Evolutionary conservation across 257 asterid species (phyloP).

Genomic region (Ligustrum vulgare): DNA sequence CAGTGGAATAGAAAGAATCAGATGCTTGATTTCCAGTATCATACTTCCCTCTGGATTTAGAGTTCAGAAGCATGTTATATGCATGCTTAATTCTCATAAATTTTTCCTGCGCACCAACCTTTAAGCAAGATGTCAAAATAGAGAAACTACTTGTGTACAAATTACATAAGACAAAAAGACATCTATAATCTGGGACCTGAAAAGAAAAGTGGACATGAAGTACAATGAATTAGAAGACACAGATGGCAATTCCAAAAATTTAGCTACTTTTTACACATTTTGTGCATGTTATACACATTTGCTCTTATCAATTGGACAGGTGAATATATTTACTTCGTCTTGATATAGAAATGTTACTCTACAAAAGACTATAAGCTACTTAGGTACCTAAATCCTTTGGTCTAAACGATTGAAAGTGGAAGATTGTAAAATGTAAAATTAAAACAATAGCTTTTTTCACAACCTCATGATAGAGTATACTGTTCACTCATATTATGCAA

Average conservation of each 20-base stretch:
- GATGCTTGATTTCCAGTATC: conserved; percentile 49
- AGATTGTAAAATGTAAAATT: neutral
- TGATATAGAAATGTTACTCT: neutral
- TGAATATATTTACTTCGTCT: neutral
- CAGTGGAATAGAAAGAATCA: conserved; percentile 51
- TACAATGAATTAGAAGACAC: neutral
- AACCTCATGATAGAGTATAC: neutral
- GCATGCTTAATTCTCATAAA: conserved; percentile 97
- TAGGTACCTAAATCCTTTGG: neutral
- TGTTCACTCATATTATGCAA: neutral
- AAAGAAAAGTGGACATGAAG: conserved; percentile 7
- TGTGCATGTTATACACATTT: neutral
- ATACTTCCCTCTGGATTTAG: conserved; percentile 61
- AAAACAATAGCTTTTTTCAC: neutral
- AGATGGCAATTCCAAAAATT: neutral
- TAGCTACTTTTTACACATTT: neutral
- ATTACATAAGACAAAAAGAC: conserved; percentile 4
- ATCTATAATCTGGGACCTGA: neutral
- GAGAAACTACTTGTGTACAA: conserved; percentile 5
- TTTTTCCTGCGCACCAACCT: conserved; percentile 83
- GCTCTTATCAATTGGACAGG: neutral
- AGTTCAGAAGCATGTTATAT: conserved; percentile 66
- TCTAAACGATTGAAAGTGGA: neutral
- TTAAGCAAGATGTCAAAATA: conserved; percentile 18
- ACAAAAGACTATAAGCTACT: neutral